Evolutionary conservation across 495 filamentous ascomycete species (phyloP).

Genomic region (Aspergillus leporis): DNA sequence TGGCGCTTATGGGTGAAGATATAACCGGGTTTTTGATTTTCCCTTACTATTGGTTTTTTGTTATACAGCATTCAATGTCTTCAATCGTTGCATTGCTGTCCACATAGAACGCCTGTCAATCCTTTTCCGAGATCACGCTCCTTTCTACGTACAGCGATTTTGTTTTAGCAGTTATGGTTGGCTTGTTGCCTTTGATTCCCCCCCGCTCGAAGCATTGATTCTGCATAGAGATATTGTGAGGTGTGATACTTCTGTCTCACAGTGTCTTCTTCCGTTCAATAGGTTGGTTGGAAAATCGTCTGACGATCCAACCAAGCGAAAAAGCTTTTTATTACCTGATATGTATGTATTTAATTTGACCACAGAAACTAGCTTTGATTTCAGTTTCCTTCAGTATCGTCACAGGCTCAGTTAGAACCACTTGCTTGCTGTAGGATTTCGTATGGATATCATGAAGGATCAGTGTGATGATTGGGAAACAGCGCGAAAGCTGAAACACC

Average conservation of each 20-base stretch:
- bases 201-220: slow-evolving; percentile 25
- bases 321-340: slow-evolving; percentile 21
- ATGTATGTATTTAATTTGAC: slow-evolving; percentile 29
- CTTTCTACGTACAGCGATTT: slow-evolving; percentile 21
- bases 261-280: slow-evolving; percentile 14
- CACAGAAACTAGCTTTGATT: slow-evolving; percentile 21
- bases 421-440: neutral
- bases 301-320: neutral
- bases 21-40: slow-evolving; percentile 24
- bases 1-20: slow-evolving; percentile 40
- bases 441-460: neutral
- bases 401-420: neutral
- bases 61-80: slow-evolving; percentile 12
- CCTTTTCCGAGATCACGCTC: slow-evolving; percentile 20
- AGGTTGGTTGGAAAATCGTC: slow-evolving; percentile 3
- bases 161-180: slow-evolving; percentile 25
- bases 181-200: slow-evolving; percentile 25
- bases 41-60: slow-evolving; percentile 21
- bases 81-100: slow-evolving; percentile 10
- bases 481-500: neutral
- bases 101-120: slow-evolving; percentile 23
- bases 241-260: slow-evolving; percentile 17
- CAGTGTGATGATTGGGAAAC: neutral
- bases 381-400: neutral
- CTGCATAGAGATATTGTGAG: slow-evolving; percentile 14